These are phyloP conservation scores for Parafenestella ontariensis DNA, from an alignment of 2,329 filamentous ascomycete species.

Conservation along the genomic window DNA sequence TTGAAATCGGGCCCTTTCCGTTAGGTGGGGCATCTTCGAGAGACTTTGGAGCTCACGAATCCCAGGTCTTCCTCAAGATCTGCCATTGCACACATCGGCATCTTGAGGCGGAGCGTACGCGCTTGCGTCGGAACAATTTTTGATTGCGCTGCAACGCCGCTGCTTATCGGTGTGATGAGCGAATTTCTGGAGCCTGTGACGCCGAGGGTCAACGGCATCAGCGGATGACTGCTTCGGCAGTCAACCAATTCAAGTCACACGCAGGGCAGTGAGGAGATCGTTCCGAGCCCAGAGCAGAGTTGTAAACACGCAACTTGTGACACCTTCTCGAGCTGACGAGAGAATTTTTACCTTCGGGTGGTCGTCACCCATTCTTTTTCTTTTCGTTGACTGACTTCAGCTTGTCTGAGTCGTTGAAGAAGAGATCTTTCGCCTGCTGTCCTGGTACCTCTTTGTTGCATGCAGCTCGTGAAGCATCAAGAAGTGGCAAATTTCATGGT, in stretches of 20 bases:
- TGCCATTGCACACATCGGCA: neutral
- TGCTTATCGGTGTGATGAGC: neutral
- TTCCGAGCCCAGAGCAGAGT: neutral
- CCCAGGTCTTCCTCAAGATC: neutral
- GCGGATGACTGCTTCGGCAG: neutral
- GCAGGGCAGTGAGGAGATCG: neutral
- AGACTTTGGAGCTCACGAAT: neutral
- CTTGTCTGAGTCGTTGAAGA: constrained; percentile 7
- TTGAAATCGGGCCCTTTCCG: neutral
- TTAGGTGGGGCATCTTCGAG: neutral
- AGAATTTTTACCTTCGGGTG: neutral
- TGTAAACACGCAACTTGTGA: neutral
- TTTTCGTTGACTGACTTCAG: constrained; percentile 9
- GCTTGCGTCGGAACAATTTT: neutral
- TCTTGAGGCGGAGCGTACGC: neutral
- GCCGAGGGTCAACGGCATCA: neutral
- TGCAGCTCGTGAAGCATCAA: too few species aligned
- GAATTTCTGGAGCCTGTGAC: neutral
- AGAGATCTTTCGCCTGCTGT: neutral
- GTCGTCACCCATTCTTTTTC: neutral
- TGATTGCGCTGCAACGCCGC: neutral
- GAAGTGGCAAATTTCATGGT: too few species aligned
- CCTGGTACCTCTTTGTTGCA: too few species aligned
- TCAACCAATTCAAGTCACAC: neutral
- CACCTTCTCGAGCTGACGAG: neutral